Conservation (phyloP, 495 filamentous ascomycete genomes). For the Penicillium cataractarum region DNA sequence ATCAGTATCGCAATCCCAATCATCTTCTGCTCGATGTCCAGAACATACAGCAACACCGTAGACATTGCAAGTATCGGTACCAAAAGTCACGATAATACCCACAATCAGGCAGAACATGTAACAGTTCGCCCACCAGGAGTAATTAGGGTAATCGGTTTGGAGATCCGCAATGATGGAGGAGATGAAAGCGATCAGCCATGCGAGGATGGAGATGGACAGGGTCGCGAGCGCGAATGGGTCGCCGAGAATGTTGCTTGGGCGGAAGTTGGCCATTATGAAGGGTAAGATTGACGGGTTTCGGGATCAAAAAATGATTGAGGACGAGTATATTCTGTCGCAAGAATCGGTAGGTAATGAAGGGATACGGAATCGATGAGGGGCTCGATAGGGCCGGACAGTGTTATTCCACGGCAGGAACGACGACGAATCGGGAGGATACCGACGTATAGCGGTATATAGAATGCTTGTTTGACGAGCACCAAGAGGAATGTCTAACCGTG, state of each 20-base stretch:
- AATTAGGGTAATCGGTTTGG: conserved; percentile 68
- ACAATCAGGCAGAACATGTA: conserved; percentile 83
- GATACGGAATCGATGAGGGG: conserved; percentile 16
- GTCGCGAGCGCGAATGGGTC: conserved; percentile 97
- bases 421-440: conserved; percentile 6
- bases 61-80: conserved; percentile 76
- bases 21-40: not conserved
- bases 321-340: conserved; percentile 25
- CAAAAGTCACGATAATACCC: conserved; percentile 78
- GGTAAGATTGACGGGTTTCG: conserved; percentile 53
- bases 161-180: conserved; percentile 77
- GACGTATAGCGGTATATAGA: not conserved
- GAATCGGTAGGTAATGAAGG: not conserved
- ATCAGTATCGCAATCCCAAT: conserved; percentile 16
- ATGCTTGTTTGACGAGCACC: not conserved
- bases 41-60: conserved; percentile 82
- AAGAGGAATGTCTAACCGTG: not conserved
- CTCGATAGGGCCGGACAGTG: conserved; percentile 5
- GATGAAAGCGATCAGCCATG: conserved; percentile 92
- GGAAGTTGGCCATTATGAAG: conserved; percentile 61
- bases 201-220: conserved; percentile 84
- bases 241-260: conserved; percentile 85
- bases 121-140: conserved; percentile 85
- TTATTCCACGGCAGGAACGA: conserved; percentile 1
- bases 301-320: conserved; percentile 80